phyloP scores from a whole-genome alignment of 2,329 filamentous ascomycete genomes.

The Cladorrhinum sp. region DNA sequence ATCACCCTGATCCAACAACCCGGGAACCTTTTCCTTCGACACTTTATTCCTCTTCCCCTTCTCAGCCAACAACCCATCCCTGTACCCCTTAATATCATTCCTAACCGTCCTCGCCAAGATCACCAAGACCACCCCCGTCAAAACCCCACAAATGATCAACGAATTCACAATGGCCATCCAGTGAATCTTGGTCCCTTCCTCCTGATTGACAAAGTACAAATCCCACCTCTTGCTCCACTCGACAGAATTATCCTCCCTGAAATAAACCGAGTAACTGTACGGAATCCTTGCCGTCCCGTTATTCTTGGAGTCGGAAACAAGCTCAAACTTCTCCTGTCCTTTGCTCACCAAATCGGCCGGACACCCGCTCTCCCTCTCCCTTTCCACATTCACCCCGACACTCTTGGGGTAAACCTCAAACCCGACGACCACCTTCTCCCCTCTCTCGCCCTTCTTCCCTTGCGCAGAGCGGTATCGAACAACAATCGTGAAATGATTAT shows the following conservation, averaged over 20 bases:
- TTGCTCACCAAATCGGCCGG: constrained; percentile 63
- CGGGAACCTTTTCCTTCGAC: constrained; percentile 51
- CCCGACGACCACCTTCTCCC: constrained; percentile 77
- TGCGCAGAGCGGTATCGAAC: constrained; percentile 73
- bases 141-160: constrained; percentile 73
- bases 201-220: constrained; percentile 83
- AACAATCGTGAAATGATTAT: constrained; percentile 86
- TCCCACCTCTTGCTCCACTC: constrained; percentile 88
- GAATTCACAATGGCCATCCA: constrained; percentile 90
- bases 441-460: constrained; percentile 63
- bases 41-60: constrained; percentile 43
- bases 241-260: constrained; percentile 73
- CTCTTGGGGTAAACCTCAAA: constrained; percentile 92
- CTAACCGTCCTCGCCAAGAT: constrained; percentile 76
- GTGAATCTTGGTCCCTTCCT: constrained; percentile 76
- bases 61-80: constrained; percentile 62
- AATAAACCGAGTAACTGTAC: constrained; percentile 88
- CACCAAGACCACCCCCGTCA: constrained; percentile 76
- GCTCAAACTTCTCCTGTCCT: constrained; percentile 57
- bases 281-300: constrained; percentile 69
- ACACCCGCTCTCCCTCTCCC: constrained; percentile 63
- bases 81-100: constrained; percentile 73
- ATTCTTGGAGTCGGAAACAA: constrained; percentile 57
- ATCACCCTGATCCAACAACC: constrained; percentile 59
- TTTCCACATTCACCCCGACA: constrained; percentile 54